Percentiles rank a stretch among this genome's conserved stretches.
Conservation (phyloP, 2,329 filamentous ascomycete genomes). For the Phyllosticta ampelicida region DNA sequence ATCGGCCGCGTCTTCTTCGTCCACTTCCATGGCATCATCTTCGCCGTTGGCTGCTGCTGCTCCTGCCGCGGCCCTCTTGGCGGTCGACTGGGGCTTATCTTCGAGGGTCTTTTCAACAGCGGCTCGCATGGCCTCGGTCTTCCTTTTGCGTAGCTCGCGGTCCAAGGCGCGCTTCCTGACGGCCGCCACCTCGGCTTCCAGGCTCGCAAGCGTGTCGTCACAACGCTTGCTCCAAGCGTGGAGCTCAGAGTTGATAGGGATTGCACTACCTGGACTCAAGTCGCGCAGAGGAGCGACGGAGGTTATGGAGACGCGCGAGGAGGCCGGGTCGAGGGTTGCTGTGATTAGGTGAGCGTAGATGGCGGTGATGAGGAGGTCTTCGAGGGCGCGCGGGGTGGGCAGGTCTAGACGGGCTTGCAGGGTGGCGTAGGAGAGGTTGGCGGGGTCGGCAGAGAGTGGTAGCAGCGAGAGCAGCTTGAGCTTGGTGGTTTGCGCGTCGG, state of each 20-base stretch:
- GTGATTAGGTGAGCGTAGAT: constrained; percentile 77
- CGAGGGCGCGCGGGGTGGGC: constrained; percentile 56
- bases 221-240: constrained; percentile 71
- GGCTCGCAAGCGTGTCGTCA: constrained; percentile 56
- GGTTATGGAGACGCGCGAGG: constrained; percentile 63
- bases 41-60: constrained; percentile 16
- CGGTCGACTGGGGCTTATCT: neutral
- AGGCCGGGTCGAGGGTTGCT: constrained; percentile 72
- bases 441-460: constrained; percentile 59
- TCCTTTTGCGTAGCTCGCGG: neutral
- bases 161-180: constrained; percentile 10
- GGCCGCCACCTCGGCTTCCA: constrained; percentile 59
- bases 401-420: constrained; percentile 61
- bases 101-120: constrained; percentile 5
- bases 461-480: constrained; percentile 85
- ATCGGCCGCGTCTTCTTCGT: constrained; percentile 15
- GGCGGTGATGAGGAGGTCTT: constrained; percentile 75
- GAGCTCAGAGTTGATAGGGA: constrained; percentile 56
- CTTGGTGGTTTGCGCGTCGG: constrained; percentile 64
- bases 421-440: constrained; percentile 57
- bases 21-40: constrained; percentile 28
- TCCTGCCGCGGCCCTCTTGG: neutral
- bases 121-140: constrained; percentile 2
- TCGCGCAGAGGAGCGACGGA: constrained; percentile 81
- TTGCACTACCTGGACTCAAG: constrained; percentile 61